phyloP scores from a whole-genome alignment of 1,284 basidiomycete genomes.

The Pseudozyma pruni region DNA sequence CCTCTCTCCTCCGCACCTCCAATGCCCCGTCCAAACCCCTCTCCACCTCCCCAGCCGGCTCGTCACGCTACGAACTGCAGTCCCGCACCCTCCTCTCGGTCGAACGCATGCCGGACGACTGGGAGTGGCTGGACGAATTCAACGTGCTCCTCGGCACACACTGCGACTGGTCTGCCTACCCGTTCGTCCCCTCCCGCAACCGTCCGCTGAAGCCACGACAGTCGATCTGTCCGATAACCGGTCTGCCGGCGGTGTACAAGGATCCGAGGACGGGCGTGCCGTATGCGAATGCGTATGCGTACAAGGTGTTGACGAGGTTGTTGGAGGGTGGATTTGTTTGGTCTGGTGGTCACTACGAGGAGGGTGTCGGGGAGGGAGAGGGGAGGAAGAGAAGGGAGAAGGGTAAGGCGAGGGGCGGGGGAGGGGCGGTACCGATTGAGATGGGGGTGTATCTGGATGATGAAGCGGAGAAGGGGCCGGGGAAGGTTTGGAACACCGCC shows the following conservation, averaged over 20 bases:
- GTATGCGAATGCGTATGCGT: conserved; percentile 78
- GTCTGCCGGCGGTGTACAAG: conserved; percentile 72
- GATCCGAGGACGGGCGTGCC: conserved; percentile 82
- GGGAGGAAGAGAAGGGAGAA: neutral
- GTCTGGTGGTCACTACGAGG: conserved; percentile 34
- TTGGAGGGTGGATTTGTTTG: conserved; percentile 71
- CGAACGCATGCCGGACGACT: conserved; percentile 36
- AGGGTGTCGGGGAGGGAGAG: neutral
- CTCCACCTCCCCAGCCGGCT: neutral
- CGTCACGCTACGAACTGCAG: conserved; percentile 19
- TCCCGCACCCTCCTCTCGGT: conserved; percentile 56
- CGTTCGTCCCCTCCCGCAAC: conserved; percentile 68
- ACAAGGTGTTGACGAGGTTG: conserved; percentile 73
- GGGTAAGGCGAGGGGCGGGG: neutral
- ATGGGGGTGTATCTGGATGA: conserved; percentile 47
- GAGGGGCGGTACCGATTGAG: conserved; percentile 26
- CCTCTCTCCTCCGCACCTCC: conserved; percentile 1
- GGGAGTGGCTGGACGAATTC: conserved; percentile 77
- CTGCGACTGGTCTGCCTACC: conserved; percentile 69
- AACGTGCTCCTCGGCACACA: conserved; percentile 78
- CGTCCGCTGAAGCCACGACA: conserved; percentile 68
- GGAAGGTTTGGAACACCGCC: conserved; percentile 17
- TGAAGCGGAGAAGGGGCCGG: conserved; percentile 37
- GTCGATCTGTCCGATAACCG: conserved; percentile 70
- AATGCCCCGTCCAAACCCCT: neutral